Evolutionary conservation across 805 yeast genomes (phyloP), one percentile per base, ranked within the genome.

Genomic region (Wickerhamiella brachini): DNA sequence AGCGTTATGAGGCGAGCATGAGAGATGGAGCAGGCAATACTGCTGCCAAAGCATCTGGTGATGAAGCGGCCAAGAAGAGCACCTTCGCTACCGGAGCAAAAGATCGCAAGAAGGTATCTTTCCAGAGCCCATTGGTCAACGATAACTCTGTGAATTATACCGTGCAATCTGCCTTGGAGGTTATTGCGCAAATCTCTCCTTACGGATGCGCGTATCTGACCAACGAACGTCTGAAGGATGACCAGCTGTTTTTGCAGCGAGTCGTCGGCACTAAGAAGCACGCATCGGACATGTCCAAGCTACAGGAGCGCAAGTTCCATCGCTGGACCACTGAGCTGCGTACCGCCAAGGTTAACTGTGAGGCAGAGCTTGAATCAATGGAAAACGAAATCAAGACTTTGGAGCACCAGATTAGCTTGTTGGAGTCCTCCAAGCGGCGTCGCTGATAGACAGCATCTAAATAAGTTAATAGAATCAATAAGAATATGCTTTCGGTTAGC

Each of bases 261-360:
- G 54, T 53, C 13, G 44, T 22, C 1, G 49, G 22, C 17, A 48
- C 58, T 29, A 43, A 48, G 39, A 42, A 83, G 68, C 83, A 82
- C 67, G 87, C 85, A 69, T 85, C 93, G 5, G 89, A 83, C 63
- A 94, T 87, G 67, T 78, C 85, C 49, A 81, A 83, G 68, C 87
- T 86, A 52, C 95, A 88, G 70, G 95, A 86, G 66, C 89, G 83
- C 62, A 78, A 94, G 68, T 87, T 88, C 63, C 82, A 87, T 71
- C 90, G 85, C 69, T 88, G 95, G 95, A 88, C 83, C 66, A 80
- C 82, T 57, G 87, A 86, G 67, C 85, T 88, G 62, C 56, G 82
- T 80, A 61, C 93, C 81, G 68, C 79, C 86, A 74, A 78, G 80
- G 65, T 78, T 86, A 69, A 6, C 41, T 50, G 54, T 6, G 53